These are phyloP conservation scores for Aurinia saxatilis DNA, from an alignment of 345 rosid genomes.

Conservation along the genomic window DNA sequence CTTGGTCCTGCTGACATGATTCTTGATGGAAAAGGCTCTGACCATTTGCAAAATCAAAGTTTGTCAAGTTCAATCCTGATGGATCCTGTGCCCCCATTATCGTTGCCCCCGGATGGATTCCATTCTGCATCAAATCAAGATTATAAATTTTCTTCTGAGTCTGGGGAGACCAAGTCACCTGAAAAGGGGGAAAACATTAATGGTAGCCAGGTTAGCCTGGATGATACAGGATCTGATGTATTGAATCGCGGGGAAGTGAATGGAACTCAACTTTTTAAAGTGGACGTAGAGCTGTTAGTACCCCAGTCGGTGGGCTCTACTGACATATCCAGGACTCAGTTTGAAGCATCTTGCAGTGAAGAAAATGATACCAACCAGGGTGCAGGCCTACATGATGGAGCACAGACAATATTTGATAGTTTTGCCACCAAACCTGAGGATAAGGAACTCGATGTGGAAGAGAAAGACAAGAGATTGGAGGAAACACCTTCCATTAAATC, in stretches of 20 bases:
- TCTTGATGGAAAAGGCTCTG: constrained; percentile 31
- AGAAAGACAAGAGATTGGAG: background rate
- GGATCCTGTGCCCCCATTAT: constrained; percentile 38
- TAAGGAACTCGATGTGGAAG: background rate
- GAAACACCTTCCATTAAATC: too few species aligned
- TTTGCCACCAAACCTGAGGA: constrained; percentile 5
- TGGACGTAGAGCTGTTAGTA: background rate
- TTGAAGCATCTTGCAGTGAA: constrained; percentile 11
- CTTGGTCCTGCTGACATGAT: constrained; percentile 66
- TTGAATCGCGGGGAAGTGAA: constrained; percentile 14
- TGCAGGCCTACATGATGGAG: background rate
- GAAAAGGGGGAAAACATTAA: constrained; percentile 26
- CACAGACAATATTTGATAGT: background rate
- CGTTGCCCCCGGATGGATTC: constrained; percentile 33
- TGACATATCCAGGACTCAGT: constrained; percentile 5
- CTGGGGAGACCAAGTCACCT: constrained; percentile 21
- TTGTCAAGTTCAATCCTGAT: constrained; percentile 53
- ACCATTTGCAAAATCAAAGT: constrained; percentile 36
- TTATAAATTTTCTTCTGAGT: constrained; percentile 15
- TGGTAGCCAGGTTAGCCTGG: constrained; percentile 23
- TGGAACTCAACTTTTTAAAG: constrained; percentile 9
- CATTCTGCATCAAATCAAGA: constrained; percentile 25
- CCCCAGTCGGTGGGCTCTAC: background rate
- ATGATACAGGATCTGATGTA: constrained; percentile 24
- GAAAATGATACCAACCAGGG: background rate